These are phyloP conservation scores for Aureobasidium sp. DNA, from an alignment of 2,329 filamentous ascomycete genomes.

Conservation along the genomic window DNA sequence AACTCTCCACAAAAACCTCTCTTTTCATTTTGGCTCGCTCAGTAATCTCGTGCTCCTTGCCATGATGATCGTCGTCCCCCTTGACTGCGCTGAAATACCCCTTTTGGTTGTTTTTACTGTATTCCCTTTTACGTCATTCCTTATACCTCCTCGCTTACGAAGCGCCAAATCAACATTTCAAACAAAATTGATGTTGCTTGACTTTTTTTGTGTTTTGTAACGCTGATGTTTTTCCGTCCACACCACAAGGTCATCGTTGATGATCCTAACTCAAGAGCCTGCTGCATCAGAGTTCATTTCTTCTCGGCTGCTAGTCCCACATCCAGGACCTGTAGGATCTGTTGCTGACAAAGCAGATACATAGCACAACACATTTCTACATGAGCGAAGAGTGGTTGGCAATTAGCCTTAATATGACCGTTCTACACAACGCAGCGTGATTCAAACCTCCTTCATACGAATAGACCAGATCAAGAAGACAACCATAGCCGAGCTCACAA, in stretches of 20 bases:
- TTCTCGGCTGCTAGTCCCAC: too few relatives aligned
- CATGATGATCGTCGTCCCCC: not conserved
- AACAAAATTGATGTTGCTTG: not conserved
- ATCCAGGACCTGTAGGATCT: not conserved
- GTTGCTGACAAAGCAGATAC: not conserved
- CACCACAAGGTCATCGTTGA: not conserved
- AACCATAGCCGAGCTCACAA: not conserved
- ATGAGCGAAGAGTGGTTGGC: not conserved
- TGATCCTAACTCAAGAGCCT: not conserved
- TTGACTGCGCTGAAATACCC: constrained; percentile 12
- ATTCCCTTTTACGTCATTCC: constrained; percentile 8
- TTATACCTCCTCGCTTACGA: not conserved
- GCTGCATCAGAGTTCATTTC: not conserved
- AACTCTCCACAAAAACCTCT: not conserved
- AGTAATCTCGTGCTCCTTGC: not conserved
- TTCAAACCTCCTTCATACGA: not conserved
- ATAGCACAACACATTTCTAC: not conserved
- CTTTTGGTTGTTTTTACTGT: constrained; percentile 10
- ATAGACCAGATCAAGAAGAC: not conserved
- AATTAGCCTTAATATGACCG: not conserved
- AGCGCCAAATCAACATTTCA: constrained; percentile 5
- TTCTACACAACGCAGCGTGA: not conserved
- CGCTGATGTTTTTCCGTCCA: not conserved
- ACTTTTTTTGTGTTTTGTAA: not conserved
- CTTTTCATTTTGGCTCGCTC: not conserved